phyloP scores from a whole-genome alignment of 257 asterid genomes.

The Solanum verrucosum region DNA sequence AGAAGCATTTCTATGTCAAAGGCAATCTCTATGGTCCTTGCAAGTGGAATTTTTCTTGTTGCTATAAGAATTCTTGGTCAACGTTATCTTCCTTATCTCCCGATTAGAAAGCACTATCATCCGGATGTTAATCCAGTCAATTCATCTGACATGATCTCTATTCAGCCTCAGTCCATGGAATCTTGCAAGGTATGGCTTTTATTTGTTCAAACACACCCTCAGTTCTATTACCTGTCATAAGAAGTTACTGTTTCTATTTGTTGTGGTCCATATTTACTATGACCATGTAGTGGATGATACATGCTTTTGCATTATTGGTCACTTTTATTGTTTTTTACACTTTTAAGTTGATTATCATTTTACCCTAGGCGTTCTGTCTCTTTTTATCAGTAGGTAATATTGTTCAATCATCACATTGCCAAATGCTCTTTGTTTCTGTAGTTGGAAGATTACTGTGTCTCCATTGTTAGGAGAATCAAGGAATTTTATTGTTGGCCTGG shows the following conservation, averaged over 20 bases:
- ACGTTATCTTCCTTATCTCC: conserved; percentile 32
- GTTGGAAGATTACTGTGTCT: conserved; percentile 53
- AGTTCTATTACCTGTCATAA: background rate
- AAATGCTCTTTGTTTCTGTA: conserved; percentile 13
- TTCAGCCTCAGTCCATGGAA: conserved; percentile 32
- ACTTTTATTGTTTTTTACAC: background rate
- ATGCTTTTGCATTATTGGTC: background rate
- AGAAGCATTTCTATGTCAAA: conserved; percentile 42
- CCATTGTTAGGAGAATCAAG: conserved; percentile 49
- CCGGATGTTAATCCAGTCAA: conserved; percentile 24
- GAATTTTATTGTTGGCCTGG: conserved; percentile 66
- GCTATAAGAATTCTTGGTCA: conserved; percentile 43
- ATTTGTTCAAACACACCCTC: background rate
- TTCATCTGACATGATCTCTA: conserved; percentile 19
- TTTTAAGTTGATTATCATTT: background rate
- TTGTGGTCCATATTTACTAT: background rate
- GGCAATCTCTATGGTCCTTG: conserved; percentile 35
- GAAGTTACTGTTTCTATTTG: background rate
- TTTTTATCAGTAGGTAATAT: background rate
- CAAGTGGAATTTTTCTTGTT: conserved; percentile 58
- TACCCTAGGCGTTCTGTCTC: background rate
- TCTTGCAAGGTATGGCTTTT: conserved; percentile 39
- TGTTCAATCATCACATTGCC: background rate
- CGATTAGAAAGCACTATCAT: conserved; percentile 25
- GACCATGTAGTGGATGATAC: background rate